phyloP scores from a whole-genome alignment of 805 yeast genomes.

The Cyberlindnera samutprakarnensis region DNA sequence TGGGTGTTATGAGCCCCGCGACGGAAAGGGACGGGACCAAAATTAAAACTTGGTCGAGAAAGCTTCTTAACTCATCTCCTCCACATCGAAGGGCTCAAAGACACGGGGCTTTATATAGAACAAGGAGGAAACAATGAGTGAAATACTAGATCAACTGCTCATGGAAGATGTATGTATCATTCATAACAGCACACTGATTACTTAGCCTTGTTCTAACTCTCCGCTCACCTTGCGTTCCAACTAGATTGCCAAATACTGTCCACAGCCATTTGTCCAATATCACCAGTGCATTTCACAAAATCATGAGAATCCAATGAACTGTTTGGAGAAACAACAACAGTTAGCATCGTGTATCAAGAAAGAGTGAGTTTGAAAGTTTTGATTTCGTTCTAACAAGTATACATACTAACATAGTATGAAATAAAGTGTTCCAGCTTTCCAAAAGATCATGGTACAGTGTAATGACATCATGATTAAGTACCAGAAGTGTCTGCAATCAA shows the following conservation, averaged over 20 bases:
- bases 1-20: too few relatives aligned
- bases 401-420: too few relatives aligned
- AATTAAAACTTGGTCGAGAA: too few relatives aligned
- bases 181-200: neutral
- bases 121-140: slow-evolving; percentile 19
- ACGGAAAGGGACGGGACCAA: too few relatives aligned
- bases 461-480: slow-evolving; percentile 49
- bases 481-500: slow-evolving; percentile 53
- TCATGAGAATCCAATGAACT: slow-evolving; percentile 40
- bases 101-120: too few relatives aligned
- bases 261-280: slow-evolving; percentile 61
- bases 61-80: too few relatives aligned
- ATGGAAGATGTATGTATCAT: slow-evolving; percentile 53
- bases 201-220: neutral
- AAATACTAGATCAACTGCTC: slow-evolving; percentile 55
- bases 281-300: slow-evolving; percentile 65
- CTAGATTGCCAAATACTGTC: slow-evolving; percentile 64
- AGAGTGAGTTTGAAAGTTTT: slow-evolving; percentile 11
- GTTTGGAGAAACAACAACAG: slow-evolving; percentile 47
- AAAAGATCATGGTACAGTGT: slow-evolving; percentile 59
- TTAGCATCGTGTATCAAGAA: slow-evolving; percentile 57
- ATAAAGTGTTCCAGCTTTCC: slow-evolving; percentile 56
- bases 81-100: too few relatives aligned
- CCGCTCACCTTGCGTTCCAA: neutral
- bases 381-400: neutral